Conservation (phyloP, 2,329 filamentous ascomycete species). For the Ophiostoma triangulosporum region DNA sequence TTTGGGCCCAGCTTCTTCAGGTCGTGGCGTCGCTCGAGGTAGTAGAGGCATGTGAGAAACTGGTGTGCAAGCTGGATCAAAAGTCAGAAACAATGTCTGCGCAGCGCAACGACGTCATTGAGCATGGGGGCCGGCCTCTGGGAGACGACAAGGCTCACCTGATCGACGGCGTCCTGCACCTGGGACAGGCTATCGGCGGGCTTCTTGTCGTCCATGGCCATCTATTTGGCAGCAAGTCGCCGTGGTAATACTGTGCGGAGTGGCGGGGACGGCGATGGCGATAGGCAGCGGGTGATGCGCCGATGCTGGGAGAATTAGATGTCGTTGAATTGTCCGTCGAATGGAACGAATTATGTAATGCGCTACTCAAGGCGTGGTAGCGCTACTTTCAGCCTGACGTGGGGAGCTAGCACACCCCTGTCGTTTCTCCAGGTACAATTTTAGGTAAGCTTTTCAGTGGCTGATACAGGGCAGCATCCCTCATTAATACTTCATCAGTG, state of each 20-base stretch:
- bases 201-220: constrained; percentile 11
- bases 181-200: constrained; percentile 73
- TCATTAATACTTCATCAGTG: too few species aligned
- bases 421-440: neutral
- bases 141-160: constrained; percentile 34
- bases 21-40: constrained; percentile 55
- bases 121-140: too few species aligned
- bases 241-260: neutral
- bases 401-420: neutral
- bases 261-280: neutral
- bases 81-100: neutral
- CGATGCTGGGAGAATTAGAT: neutral
- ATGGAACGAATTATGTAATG: neutral
- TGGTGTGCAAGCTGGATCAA: constrained; percentile 49
- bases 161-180: constrained; percentile 72
- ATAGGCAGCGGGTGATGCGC: neutral
- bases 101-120: neutral
- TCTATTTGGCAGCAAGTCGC: neutral
- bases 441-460: neutral
- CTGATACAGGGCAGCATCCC: neutral
- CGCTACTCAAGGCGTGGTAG: neutral
- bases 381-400: neutral
- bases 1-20: constrained; percentile 43
- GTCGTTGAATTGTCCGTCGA: neutral
- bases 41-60: constrained; percentile 54